phyloP scores from a whole-genome alignment of 164 flowering plant species.

The Aristolochia californica region DNA sequence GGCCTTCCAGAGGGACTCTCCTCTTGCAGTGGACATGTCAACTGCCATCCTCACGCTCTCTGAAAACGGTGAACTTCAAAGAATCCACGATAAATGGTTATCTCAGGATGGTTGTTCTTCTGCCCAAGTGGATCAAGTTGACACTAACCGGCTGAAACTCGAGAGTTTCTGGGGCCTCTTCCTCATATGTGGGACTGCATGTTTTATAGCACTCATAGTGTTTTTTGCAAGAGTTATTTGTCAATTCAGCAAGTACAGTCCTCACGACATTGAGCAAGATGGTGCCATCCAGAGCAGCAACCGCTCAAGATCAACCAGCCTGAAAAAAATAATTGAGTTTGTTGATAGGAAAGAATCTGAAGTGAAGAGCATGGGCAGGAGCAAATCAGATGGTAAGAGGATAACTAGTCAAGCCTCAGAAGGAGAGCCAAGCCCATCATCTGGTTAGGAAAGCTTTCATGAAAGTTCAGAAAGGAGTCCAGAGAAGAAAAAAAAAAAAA shows the following conservation, averaged over 20 bases:
- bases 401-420: slow-evolving; percentile 24
- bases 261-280: slow-evolving; percentile 25
- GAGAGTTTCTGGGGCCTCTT: slow-evolving; percentile 94
- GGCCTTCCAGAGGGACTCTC: slow-evolving; percentile 91
- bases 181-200: slow-evolving; percentile 63
- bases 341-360: slow-evolving; percentile 65
- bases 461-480: neutral
- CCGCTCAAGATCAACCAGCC: slow-evolving; percentile 28
- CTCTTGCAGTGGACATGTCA: slow-evolving; percentile 81
- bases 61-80: slow-evolving; percentile 86
- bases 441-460: neutral
- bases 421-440: slow-evolving; percentile 23
- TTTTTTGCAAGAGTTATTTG: slow-evolving; percentile 38
- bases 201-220: slow-evolving; percentile 46
- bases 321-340: slow-evolving; percentile 41
- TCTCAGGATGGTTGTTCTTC: slow-evolving; percentile 27
- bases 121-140: slow-evolving; percentile 21
- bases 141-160: slow-evolving; percentile 43
- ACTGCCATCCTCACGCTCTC: slow-evolving; percentile 82
- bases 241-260: slow-evolving; percentile 44
- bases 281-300: slow-evolving; percentile 7
- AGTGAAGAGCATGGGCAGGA: slow-evolving; percentile 14
- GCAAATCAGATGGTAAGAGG: slow-evolving; percentile 21
- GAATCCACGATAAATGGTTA: slow-evolving; percentile 75
- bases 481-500: no score